These are phyloP conservation scores for Trichoderma sp. DNA, from an alignment of 2,329 filamentous ascomycete genomes.

Conservation along the genomic window DNA sequence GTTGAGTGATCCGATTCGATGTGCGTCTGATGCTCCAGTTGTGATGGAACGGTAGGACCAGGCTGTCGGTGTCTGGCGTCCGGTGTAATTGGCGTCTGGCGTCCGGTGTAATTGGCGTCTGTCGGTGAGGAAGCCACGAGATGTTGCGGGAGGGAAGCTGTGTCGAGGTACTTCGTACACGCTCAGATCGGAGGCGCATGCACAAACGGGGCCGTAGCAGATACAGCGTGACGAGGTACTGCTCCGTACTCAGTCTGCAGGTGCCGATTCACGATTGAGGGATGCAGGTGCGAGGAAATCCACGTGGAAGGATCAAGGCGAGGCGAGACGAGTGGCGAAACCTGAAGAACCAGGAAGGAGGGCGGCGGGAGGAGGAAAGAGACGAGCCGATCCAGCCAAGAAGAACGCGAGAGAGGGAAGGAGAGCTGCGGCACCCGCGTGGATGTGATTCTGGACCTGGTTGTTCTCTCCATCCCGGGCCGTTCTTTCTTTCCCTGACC, in stretches of 20 bases:
- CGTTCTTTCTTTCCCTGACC: neutral
- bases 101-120: neutral
- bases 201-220: neutral
- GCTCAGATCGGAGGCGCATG: neutral
- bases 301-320: constrained; percentile 11
- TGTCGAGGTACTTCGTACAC: neutral
- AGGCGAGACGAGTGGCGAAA: neutral
- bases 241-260: neutral
- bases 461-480: neutral
- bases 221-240: neutral
- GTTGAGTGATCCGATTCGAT: too few species aligned
- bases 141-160: neutral
- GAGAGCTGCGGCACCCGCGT: neutral
- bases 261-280: neutral
- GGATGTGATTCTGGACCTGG: neutral
- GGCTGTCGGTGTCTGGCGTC: neutral
- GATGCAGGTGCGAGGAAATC: neutral
- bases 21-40: neutral
- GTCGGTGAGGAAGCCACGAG: neutral
- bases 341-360: neutral
- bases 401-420: constrained; percentile 1
- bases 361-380: constrained; percentile 9
- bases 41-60: neutral
- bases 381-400: constrained; percentile 2
- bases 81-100: neutral